Evolutionary conservation across 1,139 yeast species (phyloP), one percentile per base, ranked within the genome.

Genomic region (Scheffersomyces lignicola): DNA sequence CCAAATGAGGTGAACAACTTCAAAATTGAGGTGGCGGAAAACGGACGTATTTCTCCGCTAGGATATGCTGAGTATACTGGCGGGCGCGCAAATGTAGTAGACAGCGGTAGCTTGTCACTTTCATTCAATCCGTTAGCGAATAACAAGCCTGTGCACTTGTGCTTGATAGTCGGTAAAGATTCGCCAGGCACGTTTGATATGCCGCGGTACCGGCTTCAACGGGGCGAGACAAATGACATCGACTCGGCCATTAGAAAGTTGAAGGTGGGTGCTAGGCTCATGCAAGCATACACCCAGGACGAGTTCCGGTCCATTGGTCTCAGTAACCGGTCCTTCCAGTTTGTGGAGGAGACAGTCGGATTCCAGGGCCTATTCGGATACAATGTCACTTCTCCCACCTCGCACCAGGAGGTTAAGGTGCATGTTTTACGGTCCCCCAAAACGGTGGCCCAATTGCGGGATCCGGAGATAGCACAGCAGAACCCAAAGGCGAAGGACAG

Each of bases 211-310:
- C 77, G 78, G 43, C 45, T 59, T 17, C 57, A 62, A 26, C 58
- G 71, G 26, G 74, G 74, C 0, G 95, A 87, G 48, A 81, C 80
- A 1, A 82, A 88, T 42, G 77, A 72, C n/a, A 53, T 90, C 16
- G 83, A 82, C 12, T 60, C 80, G n/a, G 97, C 97, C 0, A 65
- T 87, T 15, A 69, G 70, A 45, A 89, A 87, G 55, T 57, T 92
- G 45, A 78, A 95, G 48, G 77, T 88, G 41, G 97, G 90, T 6
- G 96, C 87, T 3, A 71, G 96, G 49, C 58, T 92, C 58, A 88
- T 89, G 96, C 90, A 88, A 51, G 96, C 97, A 1, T 90, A 78
- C 55, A 90, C 97, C 1, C 83, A 82, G 47, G 97, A 92, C 47
- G 97, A 90, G 54, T 88, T 92, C 96, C 62, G 80, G 39, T 65